phyloP scores from a whole-genome alignment of 2,329 filamentous ascomycete genomes.

The Arthrobotrys pseudoclavata region DNA sequence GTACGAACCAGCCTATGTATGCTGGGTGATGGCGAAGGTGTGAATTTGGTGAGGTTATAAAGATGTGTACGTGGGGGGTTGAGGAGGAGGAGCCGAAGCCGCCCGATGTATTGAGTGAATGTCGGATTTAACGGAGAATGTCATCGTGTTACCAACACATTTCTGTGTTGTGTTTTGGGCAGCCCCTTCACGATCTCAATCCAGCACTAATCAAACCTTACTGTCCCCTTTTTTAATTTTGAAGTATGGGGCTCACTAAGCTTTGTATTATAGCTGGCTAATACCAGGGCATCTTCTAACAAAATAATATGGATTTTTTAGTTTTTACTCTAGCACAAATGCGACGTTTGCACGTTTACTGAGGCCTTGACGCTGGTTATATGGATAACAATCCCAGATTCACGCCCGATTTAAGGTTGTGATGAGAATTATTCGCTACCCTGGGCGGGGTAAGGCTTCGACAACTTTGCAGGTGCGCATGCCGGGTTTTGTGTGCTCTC shows the following conservation, averaged over 20 bases:
- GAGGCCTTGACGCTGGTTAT: no score
- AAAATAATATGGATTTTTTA: no score
- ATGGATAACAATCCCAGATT: no score
- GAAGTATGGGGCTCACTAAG: no score
- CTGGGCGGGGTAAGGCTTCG: not conserved
- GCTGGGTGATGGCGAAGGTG: not conserved
- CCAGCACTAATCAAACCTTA: no score
- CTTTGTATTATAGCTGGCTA: no score
- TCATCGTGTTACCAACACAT: constrained; percentile 7
- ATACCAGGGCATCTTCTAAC: no score
- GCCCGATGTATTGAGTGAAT: constrained; percentile 39
- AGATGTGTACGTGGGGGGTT: not conserved
- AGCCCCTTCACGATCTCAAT: not conserved
- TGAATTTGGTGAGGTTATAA: not conserved
- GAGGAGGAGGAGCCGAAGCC: constrained; percentile 27
- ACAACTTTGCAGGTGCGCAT: not conserved
- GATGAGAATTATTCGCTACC: not conserved
- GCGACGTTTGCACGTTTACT: no score
- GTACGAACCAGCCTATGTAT: not conserved
- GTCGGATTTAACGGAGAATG: constrained; percentile 39
- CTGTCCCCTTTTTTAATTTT: no score
- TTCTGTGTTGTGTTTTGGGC: constrained; percentile 13
- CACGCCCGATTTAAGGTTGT: no score
- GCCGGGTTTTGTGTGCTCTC: not conserved
- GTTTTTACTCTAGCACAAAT: no score